phyloP scores from a whole-genome alignment of 352 stramenopile genomes.

The Phytophthora megakarya region DNA sequence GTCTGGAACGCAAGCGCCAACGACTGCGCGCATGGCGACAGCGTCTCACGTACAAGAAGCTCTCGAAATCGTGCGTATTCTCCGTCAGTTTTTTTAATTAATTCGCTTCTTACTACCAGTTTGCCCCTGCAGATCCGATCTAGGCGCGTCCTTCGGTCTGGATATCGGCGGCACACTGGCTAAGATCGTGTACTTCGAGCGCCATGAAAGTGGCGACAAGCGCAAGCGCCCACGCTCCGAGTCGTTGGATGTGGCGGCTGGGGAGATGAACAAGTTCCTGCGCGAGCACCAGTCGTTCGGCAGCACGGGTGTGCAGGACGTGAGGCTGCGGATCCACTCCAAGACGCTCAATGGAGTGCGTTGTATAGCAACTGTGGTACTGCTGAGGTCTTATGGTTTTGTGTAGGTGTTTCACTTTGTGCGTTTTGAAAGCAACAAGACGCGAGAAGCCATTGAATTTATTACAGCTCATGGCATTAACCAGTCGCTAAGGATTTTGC shows the following conservation, averaged over 20 bases:
- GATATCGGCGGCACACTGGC: constrained; percentile 92
- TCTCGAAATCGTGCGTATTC: constrained; percentile 71
- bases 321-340: constrained; percentile 82
- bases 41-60: constrained; percentile 85
- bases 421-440: constrained; percentile 81
- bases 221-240: constrained; percentile 68
- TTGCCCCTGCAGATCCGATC: constrained; percentile 62
- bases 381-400: neutral
- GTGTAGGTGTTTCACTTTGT: constrained; percentile 96
- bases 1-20: constrained; percentile 65
- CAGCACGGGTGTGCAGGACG: constrained; percentile 86
- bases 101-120: neutral
- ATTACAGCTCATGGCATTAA: constrained; percentile 79
- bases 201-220: constrained; percentile 47
- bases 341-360: constrained; percentile 89
- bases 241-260: constrained; percentile 79
- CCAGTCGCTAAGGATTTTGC: constrained; percentile 77
- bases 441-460: constrained; percentile 75
- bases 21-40: constrained; percentile 72
- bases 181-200: constrained; percentile 97
- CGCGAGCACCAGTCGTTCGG: constrained; percentile 83
- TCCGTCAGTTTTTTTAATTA: neutral
- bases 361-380: neutral
- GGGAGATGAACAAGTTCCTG: constrained; percentile 89
- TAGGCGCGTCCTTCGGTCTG: constrained; percentile 84